Conservation (phyloP, 2,329 filamentous ascomycete genomes). For the Hypocreales sp. region DNA sequence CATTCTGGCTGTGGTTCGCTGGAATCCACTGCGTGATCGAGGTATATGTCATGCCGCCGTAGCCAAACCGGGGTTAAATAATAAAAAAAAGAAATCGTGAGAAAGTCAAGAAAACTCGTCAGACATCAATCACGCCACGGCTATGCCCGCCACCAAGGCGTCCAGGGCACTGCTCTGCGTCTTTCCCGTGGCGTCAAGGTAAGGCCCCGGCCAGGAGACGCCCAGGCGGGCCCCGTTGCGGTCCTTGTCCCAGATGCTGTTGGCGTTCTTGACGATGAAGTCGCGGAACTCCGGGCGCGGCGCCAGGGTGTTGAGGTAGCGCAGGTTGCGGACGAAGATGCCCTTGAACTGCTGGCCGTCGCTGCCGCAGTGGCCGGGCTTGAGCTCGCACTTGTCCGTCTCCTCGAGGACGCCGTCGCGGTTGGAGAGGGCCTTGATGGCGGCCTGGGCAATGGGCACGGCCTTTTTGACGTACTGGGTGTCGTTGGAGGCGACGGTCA, state of each 20-base stretch:
- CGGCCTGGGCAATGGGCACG: constrained; percentile 33
- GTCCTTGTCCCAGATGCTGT: constrained; percentile 48
- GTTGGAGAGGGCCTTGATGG: constrained; percentile 28
- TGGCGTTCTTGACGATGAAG: constrained; percentile 46
- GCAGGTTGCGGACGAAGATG: constrained; percentile 50
- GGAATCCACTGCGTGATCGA: too few relatives aligned
- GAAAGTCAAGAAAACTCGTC: not conserved
- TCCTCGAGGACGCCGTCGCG: constrained; percentile 28
- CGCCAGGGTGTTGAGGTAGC: constrained; percentile 35
- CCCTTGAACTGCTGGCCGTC: constrained; percentile 57
- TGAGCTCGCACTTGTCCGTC: constrained; percentile 18
- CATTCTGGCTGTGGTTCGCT: too few relatives aligned
- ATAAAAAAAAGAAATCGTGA: not conserved
- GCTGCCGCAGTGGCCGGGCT: constrained; percentile 20
- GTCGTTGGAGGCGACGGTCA: constrained; percentile 28
- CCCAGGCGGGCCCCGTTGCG: constrained; percentile 38
- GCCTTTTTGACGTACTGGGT: constrained; percentile 25
- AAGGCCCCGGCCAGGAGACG: constrained; percentile 50
- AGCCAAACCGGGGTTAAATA: not conserved
- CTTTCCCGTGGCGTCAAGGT: constrained; percentile 31
- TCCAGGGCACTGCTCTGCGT: constrained; percentile 54
- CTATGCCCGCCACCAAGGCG: constrained; percentile 45
- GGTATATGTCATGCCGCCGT: too few relatives aligned
- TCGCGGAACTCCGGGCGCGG: constrained; percentile 31
- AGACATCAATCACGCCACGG: constrained; percentile 11